Percentiles rank a stretch among this genome's conserved stretches.
These are phyloP conservation scores for Ceraceosorus guamensis DNA, from an alignment of 1,284 basidiomycete genomes.

Conservation along the genomic window DNA sequence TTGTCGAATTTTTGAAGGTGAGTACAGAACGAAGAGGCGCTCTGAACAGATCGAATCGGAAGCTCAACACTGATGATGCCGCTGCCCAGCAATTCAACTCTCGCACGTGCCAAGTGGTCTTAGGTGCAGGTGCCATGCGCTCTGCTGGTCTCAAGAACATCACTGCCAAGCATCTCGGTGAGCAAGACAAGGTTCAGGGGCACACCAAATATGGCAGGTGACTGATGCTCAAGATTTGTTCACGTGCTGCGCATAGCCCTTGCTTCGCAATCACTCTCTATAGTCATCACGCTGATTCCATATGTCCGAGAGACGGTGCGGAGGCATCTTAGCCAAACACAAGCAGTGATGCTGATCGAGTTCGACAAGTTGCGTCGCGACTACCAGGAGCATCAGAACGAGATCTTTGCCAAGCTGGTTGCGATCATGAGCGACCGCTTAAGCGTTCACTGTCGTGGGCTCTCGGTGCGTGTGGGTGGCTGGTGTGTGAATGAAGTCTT, in stretches of 20 bases:
- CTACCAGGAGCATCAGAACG: constrained; percentile 97
- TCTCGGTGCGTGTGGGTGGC: constrained; percentile 40
- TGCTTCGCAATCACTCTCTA: constrained; percentile 7
- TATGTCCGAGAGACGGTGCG: constrained; percentile 91
- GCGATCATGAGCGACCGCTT: constrained; percentile 97
- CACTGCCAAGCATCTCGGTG: constrained; percentile 74
- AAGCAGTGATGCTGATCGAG: constrained; percentile 91
- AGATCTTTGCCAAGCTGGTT: constrained; percentile 94
- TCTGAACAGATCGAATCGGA: no score
- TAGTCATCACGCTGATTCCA: constrained; percentile 81
- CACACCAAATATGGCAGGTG: no score
- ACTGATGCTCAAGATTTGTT: no score
- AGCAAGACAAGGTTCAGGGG: no score
- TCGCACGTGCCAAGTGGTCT: constrained; percentile 91
- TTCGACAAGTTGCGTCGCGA: constrained; percentile 98
- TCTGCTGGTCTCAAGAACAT: constrained; percentile 97
- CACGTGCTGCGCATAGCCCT: background rate
- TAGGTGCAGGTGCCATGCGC: constrained; percentile 95
- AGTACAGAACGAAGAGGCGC: background rate
- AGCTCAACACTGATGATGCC: background rate
- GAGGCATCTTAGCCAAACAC: constrained; percentile 80
- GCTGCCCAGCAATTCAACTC: constrained; percentile 68
- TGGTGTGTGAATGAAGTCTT: background rate
- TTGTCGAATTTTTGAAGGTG: constrained; percentile 79
- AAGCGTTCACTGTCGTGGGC: constrained; percentile 70